phyloP scores from a whole-genome alignment of 306 rosid genomes.

The Vigna angularis region DNA sequence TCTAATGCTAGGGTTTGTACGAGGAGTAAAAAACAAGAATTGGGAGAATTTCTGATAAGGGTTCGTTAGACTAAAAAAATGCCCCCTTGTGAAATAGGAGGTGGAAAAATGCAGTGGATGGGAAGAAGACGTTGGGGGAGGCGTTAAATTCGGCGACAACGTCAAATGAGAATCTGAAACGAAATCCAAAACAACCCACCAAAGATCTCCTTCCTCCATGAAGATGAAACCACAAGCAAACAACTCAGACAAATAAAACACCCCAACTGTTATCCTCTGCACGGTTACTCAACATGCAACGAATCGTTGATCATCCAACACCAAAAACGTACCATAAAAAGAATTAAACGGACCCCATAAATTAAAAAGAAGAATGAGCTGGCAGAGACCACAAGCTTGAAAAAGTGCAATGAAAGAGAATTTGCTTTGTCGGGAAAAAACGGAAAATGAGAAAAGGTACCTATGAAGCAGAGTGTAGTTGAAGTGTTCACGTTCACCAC shows the following conservation, averaged over 20 bases:
- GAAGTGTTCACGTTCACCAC: not conserved
- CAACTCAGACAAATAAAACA: not conserved
- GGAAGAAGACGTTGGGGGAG: slow-evolving; percentile 59
- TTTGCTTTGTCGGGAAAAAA: too few relatives aligned
- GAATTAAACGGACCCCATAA: not conserved
- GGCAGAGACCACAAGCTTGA: not conserved
- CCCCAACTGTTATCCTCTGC: not conserved
- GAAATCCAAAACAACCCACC: not conserved
- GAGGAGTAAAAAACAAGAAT: too few relatives aligned
- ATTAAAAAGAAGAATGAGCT: not conserved
- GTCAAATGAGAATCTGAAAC: slow-evolving; percentile 46
- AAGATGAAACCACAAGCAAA: not conserved
- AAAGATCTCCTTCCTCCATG: not conserved
- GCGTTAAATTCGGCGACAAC: slow-evolving; percentile 61
- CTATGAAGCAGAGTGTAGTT: slow-evolving; percentile 29
- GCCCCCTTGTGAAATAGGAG: slow-evolving; percentile 12
- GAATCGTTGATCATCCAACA: slow-evolving; percentile 2
- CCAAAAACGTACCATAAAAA: not conserved
- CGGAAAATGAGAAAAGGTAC: slow-evolving; percentile 35
- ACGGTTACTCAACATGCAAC: not conserved
- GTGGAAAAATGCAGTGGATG: slow-evolving; percentile 62
- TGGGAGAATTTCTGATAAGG: too few relatives aligned
- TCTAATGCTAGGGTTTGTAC: too few relatives aligned
- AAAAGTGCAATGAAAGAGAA: slow-evolving; percentile 19
- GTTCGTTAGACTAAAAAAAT: too few relatives aligned